Evolutionary conservation across 2,329 filamentous ascomycete species (phyloP).

Genomic region (Colletotrichum sp.): DNA sequence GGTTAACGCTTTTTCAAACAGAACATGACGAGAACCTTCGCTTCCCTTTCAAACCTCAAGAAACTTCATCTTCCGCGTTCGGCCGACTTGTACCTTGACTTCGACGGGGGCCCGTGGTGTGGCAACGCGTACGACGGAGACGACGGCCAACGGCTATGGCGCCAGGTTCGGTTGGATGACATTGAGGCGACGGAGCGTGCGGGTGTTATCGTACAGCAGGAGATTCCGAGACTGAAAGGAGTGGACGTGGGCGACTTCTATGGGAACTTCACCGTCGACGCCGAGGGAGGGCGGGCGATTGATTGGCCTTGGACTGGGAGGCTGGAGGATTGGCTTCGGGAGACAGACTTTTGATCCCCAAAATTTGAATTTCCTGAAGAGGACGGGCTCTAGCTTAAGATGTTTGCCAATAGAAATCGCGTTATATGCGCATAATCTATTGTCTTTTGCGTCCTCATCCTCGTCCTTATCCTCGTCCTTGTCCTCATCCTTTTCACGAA

Average conservation of each 20-base stretch:
- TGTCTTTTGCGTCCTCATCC: too few relatives aligned
- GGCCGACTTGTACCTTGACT: not conserved
- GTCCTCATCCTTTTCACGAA: too few relatives aligned
- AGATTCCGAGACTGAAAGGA: not conserved
- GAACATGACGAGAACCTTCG: not conserved
- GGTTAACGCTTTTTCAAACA: not conserved
- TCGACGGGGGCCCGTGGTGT: not conserved
- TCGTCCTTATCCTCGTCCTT: too few relatives aligned
- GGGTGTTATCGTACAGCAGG: not conserved
- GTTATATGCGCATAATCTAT: too few relatives aligned
- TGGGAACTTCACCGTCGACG: not conserved
- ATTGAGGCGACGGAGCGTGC: not conserved
- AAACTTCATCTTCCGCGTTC: not conserved
- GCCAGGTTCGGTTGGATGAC: not conserved
- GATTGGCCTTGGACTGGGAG: not conserved
- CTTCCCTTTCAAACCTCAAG: not conserved
- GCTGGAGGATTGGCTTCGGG: not conserved
- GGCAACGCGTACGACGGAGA: not conserved
- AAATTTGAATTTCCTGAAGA: too few relatives aligned
- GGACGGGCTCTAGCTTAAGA: too few relatives aligned
- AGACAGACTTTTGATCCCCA: not conserved
- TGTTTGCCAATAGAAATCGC: too few relatives aligned
- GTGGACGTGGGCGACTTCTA: not conserved
- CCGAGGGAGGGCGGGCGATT: not conserved
- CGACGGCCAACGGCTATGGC: not conserved